Conservation (phyloP, 179 eudicot species). For the Amaranthus tricolor region DNA sequence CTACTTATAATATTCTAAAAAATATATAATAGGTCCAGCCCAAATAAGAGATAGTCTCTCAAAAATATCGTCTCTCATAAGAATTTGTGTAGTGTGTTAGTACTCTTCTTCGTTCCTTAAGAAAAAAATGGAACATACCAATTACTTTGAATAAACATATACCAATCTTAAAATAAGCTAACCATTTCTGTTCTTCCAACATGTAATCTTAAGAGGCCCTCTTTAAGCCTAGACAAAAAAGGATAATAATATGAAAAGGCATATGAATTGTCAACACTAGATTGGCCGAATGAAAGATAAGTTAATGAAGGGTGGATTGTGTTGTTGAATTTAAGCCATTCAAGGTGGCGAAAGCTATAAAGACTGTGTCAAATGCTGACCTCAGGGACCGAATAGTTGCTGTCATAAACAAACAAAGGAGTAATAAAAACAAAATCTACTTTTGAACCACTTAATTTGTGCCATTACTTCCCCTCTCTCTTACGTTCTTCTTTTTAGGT, state of each 20-base stretch:
- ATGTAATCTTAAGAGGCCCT: too few species aligned
- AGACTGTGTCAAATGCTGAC: slow-evolving; percentile 20
- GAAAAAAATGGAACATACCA: too few species aligned
- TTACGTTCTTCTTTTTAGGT: too few species aligned
- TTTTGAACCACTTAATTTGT: neutral
- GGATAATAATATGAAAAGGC: neutral
- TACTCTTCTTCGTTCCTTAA: too few species aligned
- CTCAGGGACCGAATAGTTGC: neutral
- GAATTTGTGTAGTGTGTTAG: too few species aligned
- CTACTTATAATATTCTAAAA: too few species aligned
- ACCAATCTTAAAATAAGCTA: neutral
- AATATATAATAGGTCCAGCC: too few species aligned
- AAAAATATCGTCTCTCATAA: too few species aligned
- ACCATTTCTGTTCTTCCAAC: neutral
- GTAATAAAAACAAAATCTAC: neutral
- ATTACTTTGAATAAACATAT: neutral
- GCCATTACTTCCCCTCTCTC: neutral
- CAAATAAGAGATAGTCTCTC: too few species aligned
- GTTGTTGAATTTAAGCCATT: slow-evolving; percentile 10
- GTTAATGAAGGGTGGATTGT: neutral
- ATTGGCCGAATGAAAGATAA: slow-evolving; percentile 17
- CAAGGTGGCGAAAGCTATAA: neutral
- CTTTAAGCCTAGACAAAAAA: too few species aligned
- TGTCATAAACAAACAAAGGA: slow-evolving; percentile 1
- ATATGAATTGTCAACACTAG: slow-evolving; percentile 12